These are phyloP conservation scores for Eucalyptus marginata DNA, from an alignment of 345 rosid genomes.

Conservation along the genomic window DNA sequence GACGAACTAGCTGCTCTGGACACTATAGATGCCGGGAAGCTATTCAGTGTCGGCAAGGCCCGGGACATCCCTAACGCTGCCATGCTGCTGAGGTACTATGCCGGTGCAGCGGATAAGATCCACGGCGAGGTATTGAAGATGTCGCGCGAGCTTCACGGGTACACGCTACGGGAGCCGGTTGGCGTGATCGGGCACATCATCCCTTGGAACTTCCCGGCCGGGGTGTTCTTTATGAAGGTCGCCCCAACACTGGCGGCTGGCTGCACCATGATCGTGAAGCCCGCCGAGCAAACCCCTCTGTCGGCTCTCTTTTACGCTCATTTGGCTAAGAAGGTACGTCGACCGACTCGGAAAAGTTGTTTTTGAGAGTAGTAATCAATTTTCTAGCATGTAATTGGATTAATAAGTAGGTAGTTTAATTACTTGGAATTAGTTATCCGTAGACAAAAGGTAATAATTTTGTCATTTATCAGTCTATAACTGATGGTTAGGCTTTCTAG, in stretches of 20 bases:
- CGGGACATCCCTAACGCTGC: constrained; percentile 41
- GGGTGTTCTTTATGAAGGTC: constrained; percentile 54
- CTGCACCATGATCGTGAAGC: constrained; percentile 78
- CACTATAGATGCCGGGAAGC: constrained; percentile 56
- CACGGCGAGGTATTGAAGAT: constrained; percentile 65
- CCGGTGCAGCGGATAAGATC: constrained; percentile 85
- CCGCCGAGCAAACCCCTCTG: constrained; percentile 90
- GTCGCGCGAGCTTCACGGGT: constrained; percentile 43
- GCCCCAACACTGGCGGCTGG: constrained; percentile 80
- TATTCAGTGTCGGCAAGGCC: constrained; percentile 21
- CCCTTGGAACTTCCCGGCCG: constrained; percentile 84
- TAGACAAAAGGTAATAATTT: background rate
- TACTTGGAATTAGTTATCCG: background rate
- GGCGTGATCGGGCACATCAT: constrained; percentile 72
- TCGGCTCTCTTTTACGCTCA: constrained; percentile 69
- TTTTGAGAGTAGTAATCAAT: background rate
- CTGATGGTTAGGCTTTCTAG: too few relatives aligned
- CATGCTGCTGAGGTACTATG: constrained; percentile 41
- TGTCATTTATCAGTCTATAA: too few relatives aligned
- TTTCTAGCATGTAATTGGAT: background rate
- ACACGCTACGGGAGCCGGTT: constrained; percentile 69
- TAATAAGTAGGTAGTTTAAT: background rate
- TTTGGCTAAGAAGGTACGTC: constrained; percentile 32
- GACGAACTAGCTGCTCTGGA: constrained; percentile 76
- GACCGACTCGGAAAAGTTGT: background rate